A percentile compares a stretch with the other conserved stretches of the same genome.
Evolutionary conservation across 83 land plant species (phyloP).

Genomic region (Isoetes engelmannii): DNA sequence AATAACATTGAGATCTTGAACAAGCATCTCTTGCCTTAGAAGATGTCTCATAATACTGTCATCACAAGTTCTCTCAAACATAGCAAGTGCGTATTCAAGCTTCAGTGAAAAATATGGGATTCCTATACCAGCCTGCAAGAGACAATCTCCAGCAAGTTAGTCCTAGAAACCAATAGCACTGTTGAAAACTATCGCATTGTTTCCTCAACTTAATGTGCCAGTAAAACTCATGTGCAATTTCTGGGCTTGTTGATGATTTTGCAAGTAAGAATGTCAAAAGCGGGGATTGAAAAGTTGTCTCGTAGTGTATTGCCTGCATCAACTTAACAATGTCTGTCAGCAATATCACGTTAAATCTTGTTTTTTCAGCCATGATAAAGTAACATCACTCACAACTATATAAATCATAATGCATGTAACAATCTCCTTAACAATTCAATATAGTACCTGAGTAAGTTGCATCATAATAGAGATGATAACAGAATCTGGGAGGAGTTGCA

Average conservation of each 20-base stretch:
- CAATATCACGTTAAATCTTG: neutral
- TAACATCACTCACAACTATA: neutral
- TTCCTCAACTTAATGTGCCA: slow-evolving; percentile 13
- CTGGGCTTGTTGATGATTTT: neutral
- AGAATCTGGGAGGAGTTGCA: slow-evolving; percentile 5
- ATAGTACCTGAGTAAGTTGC: slow-evolving; percentile 13
- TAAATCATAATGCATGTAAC: neutral
- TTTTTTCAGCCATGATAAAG: neutral
- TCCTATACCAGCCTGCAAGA: slow-evolving; percentile 16
- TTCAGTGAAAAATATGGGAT: slow-evolving; percentile 9
- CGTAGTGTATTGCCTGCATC: slow-evolving; percentile 9
- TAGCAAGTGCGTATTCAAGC: slow-evolving; percentile 7
- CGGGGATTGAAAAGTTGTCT: slow-evolving; percentile 10
- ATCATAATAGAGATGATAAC: slow-evolving; percentile 2
- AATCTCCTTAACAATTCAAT: neutral
- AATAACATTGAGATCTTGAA: neutral
- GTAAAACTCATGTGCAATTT: slow-evolving; percentile 8
- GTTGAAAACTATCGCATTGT: neutral
- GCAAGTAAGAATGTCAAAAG: slow-evolving; percentile 10
- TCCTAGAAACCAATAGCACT: neutral
- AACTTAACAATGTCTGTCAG: neutral
- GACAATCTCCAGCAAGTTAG: neutral
- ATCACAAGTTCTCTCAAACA: neutral
- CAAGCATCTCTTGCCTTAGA: slow-evolving; percentile 15
- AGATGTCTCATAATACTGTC: neutral